Percentiles rank a stretch among this genome's conserved stretches.
Conservation (phyloP, 2,329 filamentous ascomycete genomes). For the Scopulariopsis brevicaulis region DNA sequence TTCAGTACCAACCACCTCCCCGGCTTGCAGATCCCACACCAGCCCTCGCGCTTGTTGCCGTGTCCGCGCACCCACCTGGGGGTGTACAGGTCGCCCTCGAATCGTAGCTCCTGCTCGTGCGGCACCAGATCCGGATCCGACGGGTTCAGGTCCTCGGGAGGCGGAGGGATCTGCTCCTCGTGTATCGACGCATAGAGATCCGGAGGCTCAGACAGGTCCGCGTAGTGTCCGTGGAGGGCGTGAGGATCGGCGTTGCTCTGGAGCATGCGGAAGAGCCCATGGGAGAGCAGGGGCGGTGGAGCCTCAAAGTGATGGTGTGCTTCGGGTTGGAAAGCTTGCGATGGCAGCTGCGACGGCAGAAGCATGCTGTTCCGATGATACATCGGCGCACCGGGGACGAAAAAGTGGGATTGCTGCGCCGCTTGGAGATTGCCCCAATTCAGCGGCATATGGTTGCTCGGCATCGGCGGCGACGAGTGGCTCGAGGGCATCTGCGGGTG, state of each 20-base stretch:
- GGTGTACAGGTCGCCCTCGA: constrained; percentile 73
- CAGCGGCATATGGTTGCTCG: constrained; percentile 35
- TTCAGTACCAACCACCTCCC: constrained; percentile 80
- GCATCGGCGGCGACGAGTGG: constrained; percentile 37
- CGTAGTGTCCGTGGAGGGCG: constrained; percentile 56
- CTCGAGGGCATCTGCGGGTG: constrained; percentile 43
- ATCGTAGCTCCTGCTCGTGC: constrained; percentile 69
- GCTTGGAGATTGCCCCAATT: constrained; percentile 44
- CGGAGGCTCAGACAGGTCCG: constrained; percentile 63
- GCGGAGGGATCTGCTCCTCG: constrained; percentile 62
- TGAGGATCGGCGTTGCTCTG: constrained; percentile 65
- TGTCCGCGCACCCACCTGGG: constrained; percentile 76
- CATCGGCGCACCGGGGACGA: constrained; percentile 37
- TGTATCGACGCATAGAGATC: constrained; percentile 66
- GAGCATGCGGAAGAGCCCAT: constrained; percentile 61
- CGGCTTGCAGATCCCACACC: constrained; percentile 82
- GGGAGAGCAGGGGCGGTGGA: constrained; percentile 53
- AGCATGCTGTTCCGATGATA: constrained; percentile 48
- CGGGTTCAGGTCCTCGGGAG: constrained; percentile 73
- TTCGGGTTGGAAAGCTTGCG: constrained; percentile 33
- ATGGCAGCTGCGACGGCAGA: constrained; percentile 33
- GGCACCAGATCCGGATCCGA: constrained; percentile 64
- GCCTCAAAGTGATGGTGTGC: constrained; percentile 42
- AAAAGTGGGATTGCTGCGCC: constrained; percentile 41
- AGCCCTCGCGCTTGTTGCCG: constrained; percentile 79